phyloP scores from a whole-genome alignment of 139 green algal species.

The Micractinium conductrix region DNA sequence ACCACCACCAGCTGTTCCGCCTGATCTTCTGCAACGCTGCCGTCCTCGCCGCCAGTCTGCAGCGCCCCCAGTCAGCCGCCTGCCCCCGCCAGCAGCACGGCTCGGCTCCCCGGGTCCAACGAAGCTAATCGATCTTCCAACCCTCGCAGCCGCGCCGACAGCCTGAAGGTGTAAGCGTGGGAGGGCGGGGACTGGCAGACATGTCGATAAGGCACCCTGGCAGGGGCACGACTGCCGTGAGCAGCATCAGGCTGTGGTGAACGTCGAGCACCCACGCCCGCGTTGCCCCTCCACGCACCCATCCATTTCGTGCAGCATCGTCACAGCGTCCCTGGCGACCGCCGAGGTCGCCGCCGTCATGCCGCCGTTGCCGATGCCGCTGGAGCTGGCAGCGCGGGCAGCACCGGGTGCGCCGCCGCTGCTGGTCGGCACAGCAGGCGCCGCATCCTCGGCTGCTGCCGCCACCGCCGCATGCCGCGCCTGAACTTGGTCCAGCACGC shows the following conservation, averaged over 20 bases:
- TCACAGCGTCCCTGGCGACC: no score
- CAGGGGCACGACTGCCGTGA: not conserved
- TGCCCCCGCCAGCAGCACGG: constrained; percentile 1
- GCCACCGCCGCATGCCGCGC: not conserved
- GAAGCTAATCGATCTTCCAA: not conserved
- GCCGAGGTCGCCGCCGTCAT: no score
- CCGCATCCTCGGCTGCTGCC: not conserved
- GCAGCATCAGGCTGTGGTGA: not conserved
- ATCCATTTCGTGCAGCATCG: constrained; percentile 24
- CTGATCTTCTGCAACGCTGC: not conserved
- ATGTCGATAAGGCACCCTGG: not conserved
- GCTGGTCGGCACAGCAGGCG: not conserved
- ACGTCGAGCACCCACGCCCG: not conserved
- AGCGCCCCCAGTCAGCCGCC: not conserved
- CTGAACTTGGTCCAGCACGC: constrained; percentile 7
- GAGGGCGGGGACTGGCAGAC: not conserved
- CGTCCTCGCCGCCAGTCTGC: not conserved
- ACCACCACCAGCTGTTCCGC: not conserved
- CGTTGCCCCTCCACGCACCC: not conserved
- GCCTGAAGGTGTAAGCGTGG: not conserved
- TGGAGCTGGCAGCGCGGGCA: not conserved
- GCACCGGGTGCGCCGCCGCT: not conserved
- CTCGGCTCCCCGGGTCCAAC: not conserved
- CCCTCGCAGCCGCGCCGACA: not conserved
- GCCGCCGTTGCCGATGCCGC: no score